These are phyloP conservation scores for Corymbia calophylla DNA, from an alignment of 441 rosid genomes.

Conservation along the genomic window DNA sequence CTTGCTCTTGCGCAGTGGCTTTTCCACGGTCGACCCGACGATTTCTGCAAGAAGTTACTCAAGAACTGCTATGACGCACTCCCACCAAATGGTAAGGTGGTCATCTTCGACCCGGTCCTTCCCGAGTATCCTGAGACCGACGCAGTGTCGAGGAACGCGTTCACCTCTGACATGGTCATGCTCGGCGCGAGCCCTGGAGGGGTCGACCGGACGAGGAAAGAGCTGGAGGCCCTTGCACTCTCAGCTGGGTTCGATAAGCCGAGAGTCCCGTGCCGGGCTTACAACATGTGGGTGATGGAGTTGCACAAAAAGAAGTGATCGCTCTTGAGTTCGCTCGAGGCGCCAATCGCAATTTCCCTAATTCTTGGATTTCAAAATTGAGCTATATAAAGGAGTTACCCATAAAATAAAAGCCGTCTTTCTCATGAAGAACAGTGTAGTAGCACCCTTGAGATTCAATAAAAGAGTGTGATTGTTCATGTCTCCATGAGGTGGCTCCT, in stretches of 20 bases:
- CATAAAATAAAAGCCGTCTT: not conserved
- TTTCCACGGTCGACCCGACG: not conserved
- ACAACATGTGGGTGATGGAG: not conserved
- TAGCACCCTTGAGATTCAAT: not conserved
- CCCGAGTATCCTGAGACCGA: not conserved
- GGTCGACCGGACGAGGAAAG: not conserved
- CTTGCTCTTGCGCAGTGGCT: not conserved
- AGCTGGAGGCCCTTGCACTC: not conserved
- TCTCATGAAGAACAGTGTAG: not conserved
- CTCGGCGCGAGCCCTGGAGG: not conserved
- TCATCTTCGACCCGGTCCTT: not conserved
- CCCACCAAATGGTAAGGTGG: not conserved
- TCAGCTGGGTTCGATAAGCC: not conserved
- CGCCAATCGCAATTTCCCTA: not conserved
- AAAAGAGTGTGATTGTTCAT: not conserved
- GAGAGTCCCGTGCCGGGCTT: not conserved
- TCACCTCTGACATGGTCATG: not conserved
- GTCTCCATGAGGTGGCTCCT: not conserved
- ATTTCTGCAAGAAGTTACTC: not conserved
- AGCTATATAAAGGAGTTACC: not conserved
- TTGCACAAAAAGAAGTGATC: not conserved
- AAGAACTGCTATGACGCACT: not conserved
- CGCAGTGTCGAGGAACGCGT: not conserved
- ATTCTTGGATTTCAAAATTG: not conserved
- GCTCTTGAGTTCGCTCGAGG: not conserved